Evolutionary conservation across 208 protist genomes (phyloP).

Genomic region (Acanthamoeba triangularis): DNA sequence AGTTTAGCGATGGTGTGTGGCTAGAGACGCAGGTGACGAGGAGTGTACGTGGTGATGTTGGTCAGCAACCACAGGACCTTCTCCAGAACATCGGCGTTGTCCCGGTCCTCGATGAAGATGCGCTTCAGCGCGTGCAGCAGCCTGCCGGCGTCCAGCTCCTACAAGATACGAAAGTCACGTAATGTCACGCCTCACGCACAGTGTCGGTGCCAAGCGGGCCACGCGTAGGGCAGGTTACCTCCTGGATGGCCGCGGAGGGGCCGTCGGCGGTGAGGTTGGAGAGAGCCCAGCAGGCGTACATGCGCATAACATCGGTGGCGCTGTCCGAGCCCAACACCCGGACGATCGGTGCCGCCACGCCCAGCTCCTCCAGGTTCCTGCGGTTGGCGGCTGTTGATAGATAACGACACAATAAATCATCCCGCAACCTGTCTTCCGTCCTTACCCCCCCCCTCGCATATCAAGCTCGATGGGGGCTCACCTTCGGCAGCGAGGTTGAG

Average conservation of each 20-base stretch:
- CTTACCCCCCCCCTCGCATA: too few relatives aligned
- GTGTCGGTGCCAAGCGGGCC: not conserved
- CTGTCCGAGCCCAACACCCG: not conserved
- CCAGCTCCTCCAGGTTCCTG: not conserved
- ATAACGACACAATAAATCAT: too few relatives aligned
- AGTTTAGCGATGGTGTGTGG: not conserved
- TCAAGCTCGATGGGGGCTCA: not conserved
- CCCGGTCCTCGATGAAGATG: not conserved
- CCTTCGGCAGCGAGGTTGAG: not conserved
- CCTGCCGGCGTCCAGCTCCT: not conserved
- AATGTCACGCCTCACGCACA: not conserved
- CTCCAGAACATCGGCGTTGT: slow-evolving; percentile 1
- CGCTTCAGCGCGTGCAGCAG: slow-evolving; percentile 10
- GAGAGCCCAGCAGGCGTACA: slow-evolving; percentile 13
- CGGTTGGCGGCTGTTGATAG: not conserved
- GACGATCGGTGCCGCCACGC: not conserved
- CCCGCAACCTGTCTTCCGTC: not conserved
- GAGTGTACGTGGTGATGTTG: slow-evolving; percentile 29
- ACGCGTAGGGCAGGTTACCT: not conserved
- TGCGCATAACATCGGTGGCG: not conserved
- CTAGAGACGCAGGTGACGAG: not conserved
- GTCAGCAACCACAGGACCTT: slow-evolving; percentile 35
- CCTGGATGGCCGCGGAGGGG: not conserved
- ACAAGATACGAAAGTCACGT: not conserved
- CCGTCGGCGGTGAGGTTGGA: slow-evolving; percentile 30